Evolutionary conservation across 2,329 filamentous ascomycete species (phyloP), one percentile per base, ranked within the genome.

Genomic region (Pestalotiopsis sp.): DNA sequence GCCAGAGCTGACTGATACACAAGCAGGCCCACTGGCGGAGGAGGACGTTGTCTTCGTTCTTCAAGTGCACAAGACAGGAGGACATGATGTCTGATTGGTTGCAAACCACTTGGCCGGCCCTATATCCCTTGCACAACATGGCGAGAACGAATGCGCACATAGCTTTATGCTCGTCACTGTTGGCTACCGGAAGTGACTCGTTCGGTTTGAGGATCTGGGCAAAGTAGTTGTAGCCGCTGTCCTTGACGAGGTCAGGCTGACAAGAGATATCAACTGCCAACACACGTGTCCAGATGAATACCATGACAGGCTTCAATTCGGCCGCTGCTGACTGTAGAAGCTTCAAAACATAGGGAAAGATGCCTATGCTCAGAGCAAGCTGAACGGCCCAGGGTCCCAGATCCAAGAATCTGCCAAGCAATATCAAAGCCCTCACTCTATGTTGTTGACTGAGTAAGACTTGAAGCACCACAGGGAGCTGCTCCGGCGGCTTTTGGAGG

Each of bases 131-230:
- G 88, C 96, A 99, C 71, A 99, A 94, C 88, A 98, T 97, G 31
- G 95, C 93, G 57, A 98, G 89, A 70, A 99, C 97, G 78, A 99
- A 99, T 1, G 96, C 95, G 79, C 96, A 98, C 96, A 99, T 99
- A 58, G 96, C 96, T 77, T 97, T 94, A 83, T 99, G 96, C 81
- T 98, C 96, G 73, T 94, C 93, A 67, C 91, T 91, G 77, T 98
- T 97, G 41, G 92, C 90, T 25, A 97, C 92, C 0, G 94, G 94
- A 64, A 98, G 91, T 2, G 90, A 89, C 72, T 95, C 94, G 11
- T 89, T 89, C 2, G 95, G 94, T 76, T 95, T 95, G 72, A 98
- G 87, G 66, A 98, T 97, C 71, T 91, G 92, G 66, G 96, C 94
- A 79, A 99, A 99, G 82, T 99, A 99, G 75, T 94, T 93, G 77